Conservation (phyloP, 768 basidiomycete genomes). For the Suillus fuscotomentosus region DNA sequence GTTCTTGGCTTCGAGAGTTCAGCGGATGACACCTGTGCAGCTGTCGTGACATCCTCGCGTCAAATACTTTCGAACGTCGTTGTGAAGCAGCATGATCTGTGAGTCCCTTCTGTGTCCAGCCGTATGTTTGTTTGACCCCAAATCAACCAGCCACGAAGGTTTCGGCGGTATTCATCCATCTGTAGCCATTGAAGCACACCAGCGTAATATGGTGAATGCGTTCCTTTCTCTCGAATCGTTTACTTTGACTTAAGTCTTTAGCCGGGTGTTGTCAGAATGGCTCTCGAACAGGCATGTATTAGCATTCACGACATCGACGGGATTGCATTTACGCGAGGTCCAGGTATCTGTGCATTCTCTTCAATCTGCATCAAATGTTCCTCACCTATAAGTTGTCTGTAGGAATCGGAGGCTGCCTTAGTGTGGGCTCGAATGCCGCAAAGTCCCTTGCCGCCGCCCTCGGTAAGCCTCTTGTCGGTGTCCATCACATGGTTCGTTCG, state of each 20-base stretch:
- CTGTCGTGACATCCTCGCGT: constrained; percentile 72
- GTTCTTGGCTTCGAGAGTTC: constrained; percentile 83
- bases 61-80: constrained; percentile 83
- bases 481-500: constrained; percentile 87
- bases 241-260: constrained; percentile 24
- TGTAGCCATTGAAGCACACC: constrained; percentile 77
- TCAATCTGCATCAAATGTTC: constrained; percentile 9
- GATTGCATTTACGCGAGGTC: constrained; percentile 88
- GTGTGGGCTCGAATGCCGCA: constrained; percentile 79
- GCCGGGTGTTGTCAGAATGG: constrained; percentile 72
- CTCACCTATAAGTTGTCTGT: background rate
- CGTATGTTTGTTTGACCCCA: background rate
- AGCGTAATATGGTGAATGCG: constrained; percentile 64
- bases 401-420: constrained; percentile 83
- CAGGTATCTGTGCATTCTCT: constrained; percentile 44
- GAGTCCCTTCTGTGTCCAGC: constrained; percentile 19
- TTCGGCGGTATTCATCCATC: constrained; percentile 75
- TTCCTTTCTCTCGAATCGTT: background rate
- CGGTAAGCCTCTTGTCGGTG: constrained; percentile 80
- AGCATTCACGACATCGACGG: constrained; percentile 69
- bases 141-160: constrained; percentile 19
- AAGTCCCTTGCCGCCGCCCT: constrained; percentile 78
- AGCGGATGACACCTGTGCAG: constrained; percentile 92
- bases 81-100: constrained; percentile 74
- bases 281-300: constrained; percentile 65